These are phyloP conservation scores for Paecilomyces formosus DNA, from an alignment of 2,329 filamentous ascomycete genomes.

Conservation along the genomic window DNA sequence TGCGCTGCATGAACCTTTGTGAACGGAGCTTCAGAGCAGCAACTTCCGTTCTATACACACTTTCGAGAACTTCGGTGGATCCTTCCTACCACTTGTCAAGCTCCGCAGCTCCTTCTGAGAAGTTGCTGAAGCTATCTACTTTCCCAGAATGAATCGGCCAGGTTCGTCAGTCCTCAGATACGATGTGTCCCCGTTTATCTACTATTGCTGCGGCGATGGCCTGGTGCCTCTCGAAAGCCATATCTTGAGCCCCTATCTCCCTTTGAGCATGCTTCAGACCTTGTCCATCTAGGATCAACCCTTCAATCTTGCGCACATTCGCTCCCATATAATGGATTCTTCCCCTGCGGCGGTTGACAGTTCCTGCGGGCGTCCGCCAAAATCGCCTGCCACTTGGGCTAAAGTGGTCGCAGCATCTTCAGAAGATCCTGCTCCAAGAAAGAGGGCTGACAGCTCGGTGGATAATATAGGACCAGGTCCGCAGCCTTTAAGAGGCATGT, in stretches of 20 bases:
- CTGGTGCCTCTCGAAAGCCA: background rate
- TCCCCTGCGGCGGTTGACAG: background rate
- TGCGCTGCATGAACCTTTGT: slow-evolving; percentile 4
- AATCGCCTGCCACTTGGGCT: slow-evolving; percentile 3
- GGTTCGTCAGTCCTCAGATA: slow-evolving; percentile 33
- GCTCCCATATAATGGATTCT: background rate
- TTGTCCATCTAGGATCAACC: background rate
- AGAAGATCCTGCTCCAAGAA: background rate
- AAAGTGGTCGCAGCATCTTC: background rate
- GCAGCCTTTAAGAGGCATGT: slow-evolving; percentile 46
- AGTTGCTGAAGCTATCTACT: slow-evolving; percentile 8
- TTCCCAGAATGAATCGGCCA: slow-evolving; percentile 41
- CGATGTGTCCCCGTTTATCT: slow-evolving; percentile 11
- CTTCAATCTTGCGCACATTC: background rate
- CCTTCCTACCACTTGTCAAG: slow-evolving; percentile 4
- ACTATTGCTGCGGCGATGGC: slow-evolving; percentile 8
- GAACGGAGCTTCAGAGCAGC: slow-evolving; percentile 15
- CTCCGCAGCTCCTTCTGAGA: slow-evolving; percentile 6
- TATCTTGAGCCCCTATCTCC: background rate
- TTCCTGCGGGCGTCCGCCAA: background rate
- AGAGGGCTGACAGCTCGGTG: slow-evolving; percentile 7
- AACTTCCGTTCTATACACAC: slow-evolving; percentile 8
- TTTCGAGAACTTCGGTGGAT: background rate
- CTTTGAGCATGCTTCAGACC: background rate
- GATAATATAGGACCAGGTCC: slow-evolving; percentile 37